A percentile compares a stretch with the other conserved stretches of the same genome.
These are phyloP conservation scores for Scheffersomyces amazonensis DNA, from an alignment of 805 yeast species.

Conservation along the genomic window DNA sequence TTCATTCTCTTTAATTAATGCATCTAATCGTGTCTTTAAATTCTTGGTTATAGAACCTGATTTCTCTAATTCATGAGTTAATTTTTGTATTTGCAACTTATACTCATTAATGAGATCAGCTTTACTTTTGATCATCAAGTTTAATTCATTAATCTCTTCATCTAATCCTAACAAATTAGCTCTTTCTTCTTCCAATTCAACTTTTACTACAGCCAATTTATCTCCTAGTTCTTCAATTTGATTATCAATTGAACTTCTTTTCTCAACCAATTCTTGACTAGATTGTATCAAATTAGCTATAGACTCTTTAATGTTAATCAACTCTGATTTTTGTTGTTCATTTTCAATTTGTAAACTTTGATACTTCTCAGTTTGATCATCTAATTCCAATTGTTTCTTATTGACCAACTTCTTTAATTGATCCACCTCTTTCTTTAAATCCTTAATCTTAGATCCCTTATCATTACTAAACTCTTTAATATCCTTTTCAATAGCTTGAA, in stretches of 20 bases:
- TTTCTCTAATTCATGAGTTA: constrained; percentile 55
- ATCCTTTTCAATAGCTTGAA: constrained; percentile 62
- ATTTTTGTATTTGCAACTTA: constrained; percentile 51
- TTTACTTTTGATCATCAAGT: constrained; percentile 40
- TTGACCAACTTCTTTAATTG: constrained; percentile 30
- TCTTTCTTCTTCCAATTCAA: constrained; percentile 51
- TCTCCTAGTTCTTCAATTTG: constrained; percentile 15
- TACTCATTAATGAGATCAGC: constrained; percentile 43
- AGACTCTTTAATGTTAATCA: constrained; percentile 42
- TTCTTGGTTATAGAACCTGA: constrained; percentile 33
- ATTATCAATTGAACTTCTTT: constrained; percentile 4
- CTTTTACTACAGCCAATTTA: constrained; percentile 15
- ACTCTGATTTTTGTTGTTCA: constrained; percentile 65
- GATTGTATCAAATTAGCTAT: constrained; percentile 30
- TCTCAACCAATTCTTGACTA: constrained; percentile 24
- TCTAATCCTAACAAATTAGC: constrained; percentile 63
- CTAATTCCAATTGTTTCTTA: constrained; percentile 39
- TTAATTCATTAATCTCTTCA: constrained; percentile 70
- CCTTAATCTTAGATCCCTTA: constrained; percentile 75
- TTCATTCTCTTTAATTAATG: constrained; percentile 51
- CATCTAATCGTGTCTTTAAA: constrained; percentile 39
- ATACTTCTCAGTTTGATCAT: constrained; percentile 47
- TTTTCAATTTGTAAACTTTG: constrained; percentile 66
- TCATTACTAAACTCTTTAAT: constrained; percentile 77
- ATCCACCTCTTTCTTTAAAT: constrained; percentile 54